Evolutionary conservation across 306 rosid species (phyloP), one percentile per base, ranked within the genome.

Genomic region (Macrotyloma uniflorum): DNA sequence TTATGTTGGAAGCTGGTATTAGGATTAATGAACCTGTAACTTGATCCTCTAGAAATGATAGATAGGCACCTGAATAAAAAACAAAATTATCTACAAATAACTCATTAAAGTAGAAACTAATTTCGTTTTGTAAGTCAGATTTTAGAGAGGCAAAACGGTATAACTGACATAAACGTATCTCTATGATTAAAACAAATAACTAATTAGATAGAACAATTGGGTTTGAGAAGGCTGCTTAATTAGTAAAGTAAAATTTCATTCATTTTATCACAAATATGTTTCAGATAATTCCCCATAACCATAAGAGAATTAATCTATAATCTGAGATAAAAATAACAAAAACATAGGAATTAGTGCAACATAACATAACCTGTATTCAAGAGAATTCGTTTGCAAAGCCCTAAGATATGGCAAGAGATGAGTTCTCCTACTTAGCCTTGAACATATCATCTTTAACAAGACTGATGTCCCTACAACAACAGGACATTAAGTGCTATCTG

Each of bases 401-500:
- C 68, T 84, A 66, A 85, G 71, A 68, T 47, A 74, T 22, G 86
- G 74, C 2, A 50, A 72, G 79, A 79, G 69, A 75, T 55, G 66
- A 12, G 74, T 70, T 70, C 91, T 83, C 84, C 85, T 79, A 80
- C 83, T 76, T 71, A 86, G 63, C 72, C 85, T 77, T 45, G 92
- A 87, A 71, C 78, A 84, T 57, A 82, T 76, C 96, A 92, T 92
- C 70, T 51, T 89, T 72, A 53, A 43, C 49, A 62, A 87, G 50
- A 65, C 51, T 33, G 2, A 14, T 54, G 75, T 33, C 72, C 66
- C 26, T 13, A 57, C 63, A 73, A 78, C 30, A 65, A 78, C 76
- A 69, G 84, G 70, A 38, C 65, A 80, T 77, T 63, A 83, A 77
- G 55, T 36, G 33, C 75, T 36, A 65, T 59, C 85, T 51, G 79